Conservation (phyloP, 148 eudicot genomes). For the Silene conica region DNA sequence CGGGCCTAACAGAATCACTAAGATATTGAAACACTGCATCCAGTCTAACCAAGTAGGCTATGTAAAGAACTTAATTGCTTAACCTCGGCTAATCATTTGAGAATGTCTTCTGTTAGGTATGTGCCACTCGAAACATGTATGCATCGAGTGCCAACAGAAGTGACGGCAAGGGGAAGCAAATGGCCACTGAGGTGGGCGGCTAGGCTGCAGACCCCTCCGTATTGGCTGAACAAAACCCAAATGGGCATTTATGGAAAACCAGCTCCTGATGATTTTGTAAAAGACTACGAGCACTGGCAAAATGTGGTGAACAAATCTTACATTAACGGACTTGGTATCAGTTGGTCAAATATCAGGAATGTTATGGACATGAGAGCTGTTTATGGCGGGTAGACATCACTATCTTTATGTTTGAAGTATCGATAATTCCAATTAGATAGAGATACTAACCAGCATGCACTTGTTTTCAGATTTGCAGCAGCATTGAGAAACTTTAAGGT, state of each 20-base stretch:
- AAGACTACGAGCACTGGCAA: conserved; percentile 79
- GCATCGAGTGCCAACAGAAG: conserved; percentile 54
- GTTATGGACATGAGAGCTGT: conserved; percentile 94
- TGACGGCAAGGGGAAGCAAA: conserved; percentile 53
- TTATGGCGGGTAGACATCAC: conserved; percentile 66
- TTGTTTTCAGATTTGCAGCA: conserved; percentile 69
- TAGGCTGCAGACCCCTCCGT: conserved; percentile 51
- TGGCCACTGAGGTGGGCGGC: conserved; percentile 78
- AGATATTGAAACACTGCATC: no score
- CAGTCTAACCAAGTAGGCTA: no score
- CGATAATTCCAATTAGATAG: neutral
- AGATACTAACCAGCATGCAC: neutral
- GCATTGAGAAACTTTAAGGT: conserved; percentile 65
- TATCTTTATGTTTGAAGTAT: neutral
- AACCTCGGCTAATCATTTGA: conserved; percentile 4
- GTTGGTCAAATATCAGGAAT: conserved; percentile 70
- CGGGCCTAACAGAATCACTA: neutral
- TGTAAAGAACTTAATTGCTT: no score
- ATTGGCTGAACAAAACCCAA: conserved; percentile 69
- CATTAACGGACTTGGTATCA: conserved; percentile 60
- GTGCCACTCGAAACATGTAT: conserved; percentile 76
- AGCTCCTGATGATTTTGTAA: conserved; percentile 69
- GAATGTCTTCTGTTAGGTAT: conserved; percentile 43
- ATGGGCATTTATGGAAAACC: conserved; percentile 90
- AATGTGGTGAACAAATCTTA: conserved; percentile 52